Conservation (phyloP, 306 rosid genomes). For the Pueraria montana region DNA sequence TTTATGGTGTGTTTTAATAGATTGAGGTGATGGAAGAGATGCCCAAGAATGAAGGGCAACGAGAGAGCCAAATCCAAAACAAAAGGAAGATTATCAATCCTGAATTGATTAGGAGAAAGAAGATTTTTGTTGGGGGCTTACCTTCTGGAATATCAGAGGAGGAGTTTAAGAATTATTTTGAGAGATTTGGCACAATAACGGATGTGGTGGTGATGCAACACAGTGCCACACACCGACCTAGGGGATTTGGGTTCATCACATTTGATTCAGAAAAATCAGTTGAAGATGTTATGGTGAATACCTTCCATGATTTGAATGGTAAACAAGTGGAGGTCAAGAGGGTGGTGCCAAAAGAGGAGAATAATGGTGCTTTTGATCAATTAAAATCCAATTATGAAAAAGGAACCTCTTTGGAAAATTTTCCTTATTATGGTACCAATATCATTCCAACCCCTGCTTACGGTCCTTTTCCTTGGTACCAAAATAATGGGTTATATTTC, state of each 20-base stretch:
- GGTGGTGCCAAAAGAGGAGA: conserved; percentile 2
- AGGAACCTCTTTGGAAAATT: background rate
- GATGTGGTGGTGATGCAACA: background rate
- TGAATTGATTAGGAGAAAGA: background rate
- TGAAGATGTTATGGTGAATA: background rate
- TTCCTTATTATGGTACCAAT: background rate
- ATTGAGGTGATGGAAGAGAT: background rate
- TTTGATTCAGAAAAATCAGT: conserved; percentile 10
- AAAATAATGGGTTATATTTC: background rate
- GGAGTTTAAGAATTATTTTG: background rate
- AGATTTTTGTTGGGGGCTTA: conserved; percentile 33
- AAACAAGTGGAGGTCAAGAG: conserved; percentile 22
- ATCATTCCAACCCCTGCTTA: background rate
- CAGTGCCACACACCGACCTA: background rate
- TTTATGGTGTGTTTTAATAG: background rate
- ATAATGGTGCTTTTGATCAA: background rate
- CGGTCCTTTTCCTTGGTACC: background rate
- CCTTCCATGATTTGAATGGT: conserved; percentile 6
- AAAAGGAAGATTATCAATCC: background rate
- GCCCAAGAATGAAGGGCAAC: background rate
- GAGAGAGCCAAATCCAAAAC: background rate
- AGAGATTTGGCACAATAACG: background rate
- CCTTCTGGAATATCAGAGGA: background rate
- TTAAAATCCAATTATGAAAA: background rate
- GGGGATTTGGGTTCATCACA: conserved; percentile 14